Conservation (phyloP, 1,284 basidiomycete species). For the Sporisorium iseilematis-ciliati region DNA sequence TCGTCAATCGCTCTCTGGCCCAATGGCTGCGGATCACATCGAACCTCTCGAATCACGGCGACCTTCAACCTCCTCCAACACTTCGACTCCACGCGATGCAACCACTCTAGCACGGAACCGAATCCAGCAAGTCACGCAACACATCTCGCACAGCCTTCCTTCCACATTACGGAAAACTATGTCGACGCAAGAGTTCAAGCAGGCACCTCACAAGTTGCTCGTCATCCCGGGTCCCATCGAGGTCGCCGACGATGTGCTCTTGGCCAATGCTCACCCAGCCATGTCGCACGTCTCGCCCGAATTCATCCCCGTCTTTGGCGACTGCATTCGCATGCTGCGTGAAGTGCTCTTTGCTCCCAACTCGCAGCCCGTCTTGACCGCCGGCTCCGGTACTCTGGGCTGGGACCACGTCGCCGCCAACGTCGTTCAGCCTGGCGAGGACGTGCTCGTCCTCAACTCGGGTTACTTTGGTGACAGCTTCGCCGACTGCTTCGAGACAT, state of each 20-base stretch:
- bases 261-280: constrained; percentile 67
- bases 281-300: constrained; percentile 84
- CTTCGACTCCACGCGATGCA: constrained; percentile 10
- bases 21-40: constrained; percentile 26
- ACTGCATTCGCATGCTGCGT: constrained; percentile 88
- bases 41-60: constrained; percentile 23
- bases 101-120: constrained; percentile 32
- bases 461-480: constrained; percentile 69
- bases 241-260: constrained; percentile 79
- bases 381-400: constrained; percentile 93
- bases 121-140: constrained; percentile 45
- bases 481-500: constrained; percentile 74
- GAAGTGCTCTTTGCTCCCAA: constrained; percentile 75
- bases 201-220: constrained; percentile 68
- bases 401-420: constrained; percentile 79
- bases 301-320: constrained; percentile 89
- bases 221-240: constrained; percentile 85
- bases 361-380: constrained; percentile 78
- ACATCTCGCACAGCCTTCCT: constrained; percentile 45
- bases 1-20: constrained; percentile 46
- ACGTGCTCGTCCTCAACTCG: constrained; percentile 81
- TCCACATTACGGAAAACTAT: constrained; percentile 48
- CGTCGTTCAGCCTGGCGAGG: constrained; percentile 82
- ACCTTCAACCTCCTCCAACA: constrained; percentile 27
- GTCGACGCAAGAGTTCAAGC: constrained; percentile 60